phyloP scores from a whole-genome alignment of 768 basidiomycete genomes.

The Mycena crocata region DNA sequence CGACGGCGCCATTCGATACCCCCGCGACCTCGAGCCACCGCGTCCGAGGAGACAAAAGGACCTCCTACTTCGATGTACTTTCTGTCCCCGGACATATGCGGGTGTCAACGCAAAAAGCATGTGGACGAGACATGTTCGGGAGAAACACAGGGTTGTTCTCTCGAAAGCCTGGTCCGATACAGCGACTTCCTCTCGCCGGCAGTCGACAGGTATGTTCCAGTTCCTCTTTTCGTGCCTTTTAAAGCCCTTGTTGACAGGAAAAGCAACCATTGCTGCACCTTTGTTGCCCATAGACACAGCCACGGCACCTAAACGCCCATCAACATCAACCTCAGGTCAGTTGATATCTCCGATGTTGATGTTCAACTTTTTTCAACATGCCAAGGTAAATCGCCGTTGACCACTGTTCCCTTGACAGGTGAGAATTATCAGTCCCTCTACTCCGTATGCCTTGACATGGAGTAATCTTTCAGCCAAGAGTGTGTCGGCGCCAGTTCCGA shows the following conservation, averaged over 20 bases:
- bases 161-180: conserved; percentile 50
- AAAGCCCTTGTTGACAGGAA: conserved; percentile 6
- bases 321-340: conserved; percentile 20
- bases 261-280: conserved; percentile 6
- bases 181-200: conserved; percentile 25
- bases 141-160: conserved; percentile 73
- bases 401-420: conserved; percentile 10
- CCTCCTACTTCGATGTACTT: conserved; percentile 60
- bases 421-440: background rate
- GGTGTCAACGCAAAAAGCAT: conserved; percentile 73
- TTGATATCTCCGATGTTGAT: background rate
- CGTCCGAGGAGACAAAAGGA: conserved; percentile 51
- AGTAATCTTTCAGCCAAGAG: conserved; percentile 9
- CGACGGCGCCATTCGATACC: conserved; percentile 57
- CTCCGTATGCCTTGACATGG: background rate
- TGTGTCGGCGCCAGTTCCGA: background rate
- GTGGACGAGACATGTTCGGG: conserved; percentile 70
- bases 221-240: background rate
- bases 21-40: conserved; percentile 66
- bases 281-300: conserved; percentile 18
- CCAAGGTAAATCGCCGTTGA: conserved; percentile 12
- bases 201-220: conserved; percentile 9
- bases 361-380: conserved; percentile 21
- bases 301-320: conserved; percentile 5
- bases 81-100: conserved; percentile 66